Evolutionary conservation across 768 basidiomycete genomes (phyloP).

Genomic region (Dacryopinax spathularia): DNA sequence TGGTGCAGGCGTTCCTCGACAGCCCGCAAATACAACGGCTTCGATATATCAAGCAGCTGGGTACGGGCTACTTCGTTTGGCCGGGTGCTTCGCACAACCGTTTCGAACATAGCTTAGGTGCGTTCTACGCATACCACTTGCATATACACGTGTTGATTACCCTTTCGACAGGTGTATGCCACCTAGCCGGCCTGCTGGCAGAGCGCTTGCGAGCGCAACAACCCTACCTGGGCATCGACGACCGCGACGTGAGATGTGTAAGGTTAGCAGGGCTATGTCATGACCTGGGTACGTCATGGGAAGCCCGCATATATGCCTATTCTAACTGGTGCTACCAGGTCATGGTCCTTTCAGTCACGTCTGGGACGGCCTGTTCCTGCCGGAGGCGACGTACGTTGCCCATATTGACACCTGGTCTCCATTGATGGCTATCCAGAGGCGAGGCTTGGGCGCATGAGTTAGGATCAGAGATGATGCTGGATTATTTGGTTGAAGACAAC

Average conservation of each 20-base stretch:
- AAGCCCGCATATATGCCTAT: not conserved
- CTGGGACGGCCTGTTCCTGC: conserved; percentile 65
- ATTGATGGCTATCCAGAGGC: conserved; percentile 18
- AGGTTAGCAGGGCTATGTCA: conserved; percentile 72
- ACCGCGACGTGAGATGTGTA: conserved; percentile 61
- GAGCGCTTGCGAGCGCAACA: conserved; percentile 44
- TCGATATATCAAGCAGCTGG: conserved; percentile 65
- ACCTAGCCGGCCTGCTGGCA: conserved; percentile 52
- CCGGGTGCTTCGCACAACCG: conserved; percentile 69
- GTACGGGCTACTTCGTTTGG: conserved; percentile 62
- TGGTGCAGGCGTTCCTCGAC: conserved; percentile 4
- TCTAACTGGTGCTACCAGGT: conserved; percentile 24
- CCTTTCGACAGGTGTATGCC: conserved; percentile 46
- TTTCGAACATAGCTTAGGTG: conserved; percentile 74
- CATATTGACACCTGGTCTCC: not conserved
- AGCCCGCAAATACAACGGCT: conserved; percentile 68
- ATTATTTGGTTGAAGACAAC: conserved; percentile 46
- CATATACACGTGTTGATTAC: not conserved
- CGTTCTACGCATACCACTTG: conserved; percentile 8
- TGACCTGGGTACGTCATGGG: conserved; percentile 34
- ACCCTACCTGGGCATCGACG: conserved; percentile 47
- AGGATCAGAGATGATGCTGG: conserved; percentile 73
- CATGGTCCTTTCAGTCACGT: conserved; percentile 81
- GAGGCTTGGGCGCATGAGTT: conserved; percentile 59
- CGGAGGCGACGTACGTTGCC: conserved; percentile 46